Evolutionary conservation across 768 basidiomycete genomes (phyloP), one percentile per base, ranked within the genome.

Genomic region (Mrakia gelida): DNA sequence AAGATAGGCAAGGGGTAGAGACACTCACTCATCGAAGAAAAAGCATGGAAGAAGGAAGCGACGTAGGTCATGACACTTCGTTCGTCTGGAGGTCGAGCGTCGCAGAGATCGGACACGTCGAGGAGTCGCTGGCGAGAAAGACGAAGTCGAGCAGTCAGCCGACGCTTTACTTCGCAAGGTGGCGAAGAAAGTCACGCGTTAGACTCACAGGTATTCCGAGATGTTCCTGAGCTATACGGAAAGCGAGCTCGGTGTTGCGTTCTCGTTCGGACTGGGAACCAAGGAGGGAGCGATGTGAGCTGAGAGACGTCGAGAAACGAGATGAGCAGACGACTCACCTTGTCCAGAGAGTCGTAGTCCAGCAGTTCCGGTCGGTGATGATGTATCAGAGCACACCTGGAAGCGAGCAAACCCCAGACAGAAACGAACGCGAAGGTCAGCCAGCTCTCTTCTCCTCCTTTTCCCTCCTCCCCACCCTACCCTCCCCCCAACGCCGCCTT

Each of bases 1-100:
- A 52, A 52, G 52, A 62, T 28, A 18, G 26, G 7, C 2, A 5
- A 5, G 16, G 18, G 15, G 18, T 26, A 4, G 59, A 43, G 18
- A 16, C 21, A 84, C 89, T 72, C 80, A 95, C 95, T 94, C 91
- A 97, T 95, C 0, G 93, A 91, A 0, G 95, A 96, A 84, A 99
- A 99, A 0, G 96, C 95, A 83, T 98, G 97, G 87, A 99, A 99
- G 85, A 88, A 98, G 81, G 93, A 93, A 49, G 97, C 97, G 67
- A 99, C 79, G 71, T 79, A 79, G n/a, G 78, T 79, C 78, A 79
- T 79, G 32, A 79, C 75, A 84, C 92, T 94, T 54, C 94, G 90
- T 85, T 99, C 97, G 84, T 99, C 97, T 0, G 96, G 96, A 68
- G 88, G 89, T n/a, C 86, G 86, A 0, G 90, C 89, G 82, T 95